Conservation (phyloP, 2,329 filamentous ascomycete genomes). For the Alternaria sp. region DNA sequence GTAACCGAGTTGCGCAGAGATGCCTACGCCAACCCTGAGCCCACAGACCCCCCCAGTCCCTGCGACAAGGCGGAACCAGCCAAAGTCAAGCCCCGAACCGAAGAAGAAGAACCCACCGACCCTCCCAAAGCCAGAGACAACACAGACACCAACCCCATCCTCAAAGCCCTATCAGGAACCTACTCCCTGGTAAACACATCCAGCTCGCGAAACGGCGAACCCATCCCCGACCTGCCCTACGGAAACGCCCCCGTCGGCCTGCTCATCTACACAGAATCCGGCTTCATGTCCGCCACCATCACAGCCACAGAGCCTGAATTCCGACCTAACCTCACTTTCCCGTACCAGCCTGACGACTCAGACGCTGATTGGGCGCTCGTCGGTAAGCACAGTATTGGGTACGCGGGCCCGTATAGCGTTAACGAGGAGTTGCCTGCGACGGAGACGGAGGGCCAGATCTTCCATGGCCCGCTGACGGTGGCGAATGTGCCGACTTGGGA, state of each 20-base stretch:
- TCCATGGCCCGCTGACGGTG: slow-evolving; percentile 34
- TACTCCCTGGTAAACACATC: slow-evolving; percentile 35
- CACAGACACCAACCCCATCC: slow-evolving; percentile 11
- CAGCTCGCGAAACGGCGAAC: slow-evolving; percentile 23
- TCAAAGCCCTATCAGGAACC: slow-evolving; percentile 28
- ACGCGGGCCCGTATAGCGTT: slow-evolving; percentile 30
- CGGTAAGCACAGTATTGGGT: slow-evolving; percentile 36
- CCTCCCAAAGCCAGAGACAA: not conserved
- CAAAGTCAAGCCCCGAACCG: not conserved
- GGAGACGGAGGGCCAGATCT: slow-evolving; percentile 27
- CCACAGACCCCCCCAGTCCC: not conserved
- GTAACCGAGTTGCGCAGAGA: not conserved
- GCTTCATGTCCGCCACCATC: slow-evolving; percentile 39
- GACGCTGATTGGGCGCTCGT: slow-evolving; percentile 39
- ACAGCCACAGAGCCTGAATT: slow-evolving; percentile 30
- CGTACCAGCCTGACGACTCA: slow-evolving; percentile 22
- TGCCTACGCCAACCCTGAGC: not conserved
- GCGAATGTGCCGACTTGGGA: slow-evolving; percentile 36
- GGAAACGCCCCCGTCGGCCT: slow-evolving; percentile 31
- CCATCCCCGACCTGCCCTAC: slow-evolving; percentile 31
- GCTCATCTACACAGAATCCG: slow-evolving; percentile 31
- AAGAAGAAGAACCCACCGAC: not conserved
- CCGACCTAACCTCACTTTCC: slow-evolving; percentile 32
- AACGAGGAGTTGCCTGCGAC: slow-evolving; percentile 23
- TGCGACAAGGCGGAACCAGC: not conserved